Percentiles rank a stretch among this genome's conserved stretches.
These are phyloP conservation scores for Dendrothele bispora DNA, from an alignment of 768 basidiomycete species.

Conservation along the genomic window DNA sequence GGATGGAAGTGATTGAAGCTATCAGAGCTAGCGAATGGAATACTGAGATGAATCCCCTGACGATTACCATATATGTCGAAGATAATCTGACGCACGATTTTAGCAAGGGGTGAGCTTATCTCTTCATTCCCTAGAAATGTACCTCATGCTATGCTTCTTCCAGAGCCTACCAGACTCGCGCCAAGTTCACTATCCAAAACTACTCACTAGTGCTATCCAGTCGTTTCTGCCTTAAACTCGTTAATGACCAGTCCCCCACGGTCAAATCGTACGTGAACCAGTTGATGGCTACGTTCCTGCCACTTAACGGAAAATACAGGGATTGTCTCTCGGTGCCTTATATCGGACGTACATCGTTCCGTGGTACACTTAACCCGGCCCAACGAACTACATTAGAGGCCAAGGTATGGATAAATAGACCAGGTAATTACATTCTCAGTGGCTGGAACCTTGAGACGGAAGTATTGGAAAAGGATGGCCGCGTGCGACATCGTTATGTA, in stretches of 20 bases:
- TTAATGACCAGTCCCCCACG: too few relatives aligned
- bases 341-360: slow-evolving; percentile 65
- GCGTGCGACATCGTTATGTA: slow-evolving; percentile 32
- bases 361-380: slow-evolving; percentile 55
- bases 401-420: slow-evolving; percentile 58
- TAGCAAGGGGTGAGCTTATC: slow-evolving; percentile 55
- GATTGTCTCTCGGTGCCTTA: slow-evolving; percentile 54
- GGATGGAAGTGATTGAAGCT: slow-evolving; percentile 61
- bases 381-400: slow-evolving; percentile 43
- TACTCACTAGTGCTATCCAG: slow-evolving; percentile 43
- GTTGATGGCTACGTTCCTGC: too few relatives aligned
- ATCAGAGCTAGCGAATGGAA: slow-evolving; percentile 77
- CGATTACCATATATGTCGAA: slow-evolving; percentile 48
- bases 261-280: too few relatives aligned
- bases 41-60: slow-evolving; percentile 72
- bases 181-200: slow-evolving; percentile 66
- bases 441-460: slow-evolving; percentile 72
- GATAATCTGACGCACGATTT: slow-evolving; percentile 62
- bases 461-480: slow-evolving; percentile 41
- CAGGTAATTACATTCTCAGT: slow-evolving; percentile 64
- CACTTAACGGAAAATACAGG: too few relatives aligned
- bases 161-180: slow-evolving; percentile 56
- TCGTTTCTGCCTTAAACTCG: too few relatives aligned
- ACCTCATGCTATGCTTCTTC: slow-evolving; percentile 6
- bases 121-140: too few relatives aligned